Conservation (phyloP, 2,329 filamentous ascomycete species). For the Talaromyces amestolkiae region DNA sequence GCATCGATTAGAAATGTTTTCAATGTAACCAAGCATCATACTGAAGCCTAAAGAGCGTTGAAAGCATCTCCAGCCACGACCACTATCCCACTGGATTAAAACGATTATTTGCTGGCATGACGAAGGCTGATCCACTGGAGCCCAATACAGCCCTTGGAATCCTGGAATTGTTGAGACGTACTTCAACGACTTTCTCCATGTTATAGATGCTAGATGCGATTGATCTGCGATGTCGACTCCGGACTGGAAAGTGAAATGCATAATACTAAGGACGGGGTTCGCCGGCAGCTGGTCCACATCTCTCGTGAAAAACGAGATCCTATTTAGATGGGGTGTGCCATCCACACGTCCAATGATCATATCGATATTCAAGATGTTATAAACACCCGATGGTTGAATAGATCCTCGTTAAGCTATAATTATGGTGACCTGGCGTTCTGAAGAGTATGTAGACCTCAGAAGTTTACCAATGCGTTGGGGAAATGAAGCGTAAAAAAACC, state of each 20-base stretch:
- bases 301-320: background rate
- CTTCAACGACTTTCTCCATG: background rate
- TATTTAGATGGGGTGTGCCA: conserved; percentile 1
- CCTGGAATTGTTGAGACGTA: conserved; percentile 10
- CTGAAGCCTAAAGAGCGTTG: conserved; percentile 7
- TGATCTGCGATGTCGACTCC: conserved; percentile 3
- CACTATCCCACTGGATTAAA: conserved; percentile 11
- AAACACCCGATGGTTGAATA: background rate
- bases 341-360: conserved; percentile 1
- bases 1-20: conserved; percentile 2
- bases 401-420: background rate
- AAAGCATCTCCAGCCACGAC: background rate
- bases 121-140: background rate
- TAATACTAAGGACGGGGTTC: conserved; percentile 10
- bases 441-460: background rate
- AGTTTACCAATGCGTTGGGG: background rate
- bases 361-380: background rate
- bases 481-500: background rate
- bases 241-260: conserved; percentile 5
- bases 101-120: conserved; percentile 4
- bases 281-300: conserved; percentile 5
- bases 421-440: background rate
- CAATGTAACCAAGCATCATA: conserved; percentile 8
- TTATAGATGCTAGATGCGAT: conserved; percentile 1
- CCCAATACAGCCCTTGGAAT: conserved; percentile 11